Evolutionary conservation across 352 stramenopile species (phyloP), one percentile per base, ranked within the genome.

Genomic region (Pythium plurisporium): DNA sequence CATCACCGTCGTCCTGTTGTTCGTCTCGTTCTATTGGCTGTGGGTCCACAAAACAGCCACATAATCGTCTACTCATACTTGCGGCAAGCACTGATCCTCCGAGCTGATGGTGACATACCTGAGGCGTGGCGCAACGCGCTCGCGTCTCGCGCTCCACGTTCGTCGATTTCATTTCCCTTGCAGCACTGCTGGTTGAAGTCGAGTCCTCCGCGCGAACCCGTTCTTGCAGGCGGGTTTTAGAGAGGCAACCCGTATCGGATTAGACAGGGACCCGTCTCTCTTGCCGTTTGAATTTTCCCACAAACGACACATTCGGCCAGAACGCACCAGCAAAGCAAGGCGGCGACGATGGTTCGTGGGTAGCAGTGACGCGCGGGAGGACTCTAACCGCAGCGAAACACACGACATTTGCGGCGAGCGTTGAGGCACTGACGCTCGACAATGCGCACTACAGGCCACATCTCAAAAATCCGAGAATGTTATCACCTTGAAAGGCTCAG

Each of bases 401-500:
- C n/a, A n/a, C n/a, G n/a, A n/a, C n/a, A n/a, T n/a, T n/a, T n/a
- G n/a, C n/a, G n/a, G 11, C 26, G 42, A 34, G 23, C 30, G 42
- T 20, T 20, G 33, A 19, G 5, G 30, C 19, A 11, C 48, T 45
- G 11, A 36, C n/a, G n/a, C n/a, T n/a, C n/a, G n/a, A n/a, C n/a
- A n/a, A n/a, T n/a, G n/a, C n/a, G n/a, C n/a, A n/a, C 15, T 40
- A 19, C 31, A 93, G 82, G 74, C 79, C 19, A 87, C 80, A 44
- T 68, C 79, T 11, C 80, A 91, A 59, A 60, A 86, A 33, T 79
- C 73, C 15, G 77, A 96, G 72, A 98, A 91, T 49, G 84, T 99
- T 27, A 99, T 99, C 67, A 99, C 96, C n/a, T 76, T 99, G 17
- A 98, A 98, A 67, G 97, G 97, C 38, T 99, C 94, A 22, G 96